phyloP scores from a whole-genome alignment of 2,329 filamentous ascomycete species.

The Escovopsis sp. region DNA sequence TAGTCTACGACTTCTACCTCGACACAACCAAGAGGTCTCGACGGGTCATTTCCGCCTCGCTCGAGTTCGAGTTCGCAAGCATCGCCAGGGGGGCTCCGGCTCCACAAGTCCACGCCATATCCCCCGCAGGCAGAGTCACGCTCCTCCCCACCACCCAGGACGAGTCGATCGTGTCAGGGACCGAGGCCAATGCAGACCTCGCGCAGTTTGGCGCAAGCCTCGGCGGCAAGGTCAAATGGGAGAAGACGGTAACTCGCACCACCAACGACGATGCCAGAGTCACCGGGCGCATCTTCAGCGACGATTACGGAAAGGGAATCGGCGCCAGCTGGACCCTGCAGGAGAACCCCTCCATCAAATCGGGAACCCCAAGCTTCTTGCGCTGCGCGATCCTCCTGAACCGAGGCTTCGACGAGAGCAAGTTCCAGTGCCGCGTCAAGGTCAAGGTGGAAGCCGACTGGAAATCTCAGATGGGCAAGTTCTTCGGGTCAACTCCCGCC shows the following conservation, averaged over 20 bases:
- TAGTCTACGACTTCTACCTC: conserved; percentile 14
- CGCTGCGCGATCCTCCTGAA: conserved; percentile 5
- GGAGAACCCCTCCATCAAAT: conserved; percentile 8
- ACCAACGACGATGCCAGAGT: conserved; percentile 6
- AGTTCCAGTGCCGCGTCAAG: conserved; percentile 15
- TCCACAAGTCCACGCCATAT: conserved; percentile 8
- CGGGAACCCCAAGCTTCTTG: conserved; percentile 3
- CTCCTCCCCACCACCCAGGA: conserved; percentile 3
- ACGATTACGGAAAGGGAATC: conserved; percentile 9
- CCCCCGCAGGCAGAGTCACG: conserved; percentile 7
- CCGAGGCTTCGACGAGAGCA: conserved; percentile 9
- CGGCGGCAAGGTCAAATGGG: conserved; percentile 8
- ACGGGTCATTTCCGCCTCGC: conserved; percentile 10
- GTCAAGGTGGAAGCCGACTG: conserved; percentile 15
- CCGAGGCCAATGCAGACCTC: conserved; percentile 5
- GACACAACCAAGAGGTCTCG: conserved; percentile 11
- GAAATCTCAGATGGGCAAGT: conserved; percentile 11
- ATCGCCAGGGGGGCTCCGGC: conserved; percentile 1
- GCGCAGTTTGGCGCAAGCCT: conserved; percentile 6
- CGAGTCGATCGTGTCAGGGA: conserved; percentile 3
- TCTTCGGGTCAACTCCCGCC: conserved; percentile 13
- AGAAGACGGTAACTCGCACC: conserved; percentile 9
- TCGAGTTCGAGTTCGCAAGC: conserved; percentile 10
- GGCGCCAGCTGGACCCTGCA: conserved; percentile 8
- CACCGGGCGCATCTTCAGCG: conserved; percentile 7